Evolutionary conservation across 1,284 basidiomycete species (phyloP), one percentile per base, ranked within the genome.

Genomic region (Cryptococcus sp.): DNA sequence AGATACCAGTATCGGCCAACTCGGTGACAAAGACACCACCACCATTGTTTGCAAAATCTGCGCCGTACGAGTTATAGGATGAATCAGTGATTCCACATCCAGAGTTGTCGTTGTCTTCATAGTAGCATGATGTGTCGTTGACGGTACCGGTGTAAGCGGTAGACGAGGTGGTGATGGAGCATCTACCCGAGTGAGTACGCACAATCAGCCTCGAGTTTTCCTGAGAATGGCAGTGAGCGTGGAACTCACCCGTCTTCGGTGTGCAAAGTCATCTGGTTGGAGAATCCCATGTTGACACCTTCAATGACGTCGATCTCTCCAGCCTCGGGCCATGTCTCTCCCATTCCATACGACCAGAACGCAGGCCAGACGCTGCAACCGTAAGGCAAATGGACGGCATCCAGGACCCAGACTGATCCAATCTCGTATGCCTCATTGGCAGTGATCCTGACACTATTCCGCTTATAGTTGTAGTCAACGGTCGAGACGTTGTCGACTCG

Each of bases 241-340:
- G 16, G 11, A 4, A 61, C 62, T 59, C 44, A 65, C 62, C 64
- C 63, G 38, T 58, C 52, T 29, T 60, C 58, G 29, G 89, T 89
- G 70, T 91, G 89, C 50, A 92, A 81, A 15, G 90, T 90, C 37
- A 86, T 86, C 75, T 91, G 89, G 73, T 91, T 89, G 65, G 85
- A 83, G 29, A 84, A 87, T 71, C 89, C 87, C 65, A 89, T 83
- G 68, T 89, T 83, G 46, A 88, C 84, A 44, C 84, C 88, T 76
- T 92, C 90, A 13, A 90, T 79, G 56, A 89, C 89, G 73, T 91
- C 90, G 34, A 91, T 90, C 79, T 91, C 89, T 41, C 89, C 89
- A 0, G 76, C 74, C 2, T 70, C 66, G 20, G 89, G 89, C 89
- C 89, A 91, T 59, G 84, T 83, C 0, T 11, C 59, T 3, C 43